Conservation (phyloP, 1,139 yeast genomes). For the Candida tropicalis region DNA sequence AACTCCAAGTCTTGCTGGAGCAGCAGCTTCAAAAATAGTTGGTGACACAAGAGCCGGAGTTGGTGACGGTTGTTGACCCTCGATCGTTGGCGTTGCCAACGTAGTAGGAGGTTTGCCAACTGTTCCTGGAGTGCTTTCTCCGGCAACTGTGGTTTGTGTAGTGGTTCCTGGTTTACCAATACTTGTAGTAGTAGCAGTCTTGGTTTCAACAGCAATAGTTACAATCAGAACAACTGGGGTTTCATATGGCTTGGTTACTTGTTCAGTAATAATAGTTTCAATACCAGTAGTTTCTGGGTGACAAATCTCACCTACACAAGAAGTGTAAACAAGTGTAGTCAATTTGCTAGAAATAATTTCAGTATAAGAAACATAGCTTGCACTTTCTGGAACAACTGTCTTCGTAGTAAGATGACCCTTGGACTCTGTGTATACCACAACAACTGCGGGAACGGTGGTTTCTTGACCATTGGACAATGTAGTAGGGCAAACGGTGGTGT, state of each 20-base stretch:
- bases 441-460: neutral
- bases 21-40: neutral
- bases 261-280: neutral
- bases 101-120: too few relatives aligned
- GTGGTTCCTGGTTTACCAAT: neutral
- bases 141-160: neutral
- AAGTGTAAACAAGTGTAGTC: too few relatives aligned
- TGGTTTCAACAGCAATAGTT: neutral
- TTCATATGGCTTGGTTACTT: neutral
- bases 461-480: neutral
- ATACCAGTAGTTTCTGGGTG: too few relatives aligned
- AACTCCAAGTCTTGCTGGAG: neutral
- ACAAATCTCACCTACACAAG: too few relatives aligned
- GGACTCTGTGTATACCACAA: too few relatives aligned
- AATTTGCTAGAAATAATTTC: too few relatives aligned
- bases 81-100: too few relatives aligned
- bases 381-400: too few relatives aligned
- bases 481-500: neutral
- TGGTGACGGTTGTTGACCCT: too few relatives aligned
- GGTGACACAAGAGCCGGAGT: neutral
- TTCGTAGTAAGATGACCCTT: too few relatives aligned
- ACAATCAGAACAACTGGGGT: neutral
- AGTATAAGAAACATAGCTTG: too few relatives aligned
- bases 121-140: too few relatives aligned
- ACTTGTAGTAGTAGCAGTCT: neutral